Evolutionary conservation across 176 grass and related monocot species (phyloP).

Genomic region (Oryza meyeriana): DNA sequence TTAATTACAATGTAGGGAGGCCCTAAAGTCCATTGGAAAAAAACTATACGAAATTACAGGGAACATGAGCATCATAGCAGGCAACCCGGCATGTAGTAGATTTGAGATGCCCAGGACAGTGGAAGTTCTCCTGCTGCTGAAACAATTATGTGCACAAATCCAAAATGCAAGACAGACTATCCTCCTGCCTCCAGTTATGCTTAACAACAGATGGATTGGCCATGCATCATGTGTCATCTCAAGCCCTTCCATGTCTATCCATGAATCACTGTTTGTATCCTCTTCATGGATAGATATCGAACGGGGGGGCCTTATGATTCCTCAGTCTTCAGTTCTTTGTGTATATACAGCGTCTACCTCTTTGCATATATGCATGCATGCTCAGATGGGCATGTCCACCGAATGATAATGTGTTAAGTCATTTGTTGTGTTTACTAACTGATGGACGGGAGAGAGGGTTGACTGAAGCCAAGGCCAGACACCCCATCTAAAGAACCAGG

Average conservation of each 20-base stretch:
- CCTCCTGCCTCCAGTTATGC: not conserved
- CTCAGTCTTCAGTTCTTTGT: slow-evolving; percentile 1
- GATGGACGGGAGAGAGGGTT: slow-evolving; percentile 56
- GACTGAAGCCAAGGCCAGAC: slow-evolving; percentile 52
- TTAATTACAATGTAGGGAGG: not conserved
- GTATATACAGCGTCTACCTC: slow-evolving; percentile 7
- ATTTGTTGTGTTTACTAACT: slow-evolving; percentile 22
- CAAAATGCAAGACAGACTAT: not conserved
- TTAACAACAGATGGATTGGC: not conserved
- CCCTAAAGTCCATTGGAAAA: not conserved
- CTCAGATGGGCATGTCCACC: not conserved
- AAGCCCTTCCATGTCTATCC: slow-evolving; percentile 18
- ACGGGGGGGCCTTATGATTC: not conserved
- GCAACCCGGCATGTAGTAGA: slow-evolving; percentile 8
- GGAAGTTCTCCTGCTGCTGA: slow-evolving; percentile 14
- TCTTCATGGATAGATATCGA: slow-evolving; percentile 3
- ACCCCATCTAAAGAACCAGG: slow-evolving; percentile 64
- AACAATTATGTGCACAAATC: not conserved
- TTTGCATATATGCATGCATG: slow-evolving; percentile 35
- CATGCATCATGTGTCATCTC: not conserved
- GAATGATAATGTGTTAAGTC: not conserved
- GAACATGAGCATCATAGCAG: slow-evolving; percentile 10
- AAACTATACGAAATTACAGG: slow-evolving; percentile 17
- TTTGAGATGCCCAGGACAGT: not conserved
- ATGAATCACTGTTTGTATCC: slow-evolving; percentile 10